A percentile compares a stretch with the other conserved stretches of the same genome.
Evolutionary conservation across 495 filamentous ascomycete genomes (phyloP).

Genomic region (Chlorociboria aeruginascens): DNA sequence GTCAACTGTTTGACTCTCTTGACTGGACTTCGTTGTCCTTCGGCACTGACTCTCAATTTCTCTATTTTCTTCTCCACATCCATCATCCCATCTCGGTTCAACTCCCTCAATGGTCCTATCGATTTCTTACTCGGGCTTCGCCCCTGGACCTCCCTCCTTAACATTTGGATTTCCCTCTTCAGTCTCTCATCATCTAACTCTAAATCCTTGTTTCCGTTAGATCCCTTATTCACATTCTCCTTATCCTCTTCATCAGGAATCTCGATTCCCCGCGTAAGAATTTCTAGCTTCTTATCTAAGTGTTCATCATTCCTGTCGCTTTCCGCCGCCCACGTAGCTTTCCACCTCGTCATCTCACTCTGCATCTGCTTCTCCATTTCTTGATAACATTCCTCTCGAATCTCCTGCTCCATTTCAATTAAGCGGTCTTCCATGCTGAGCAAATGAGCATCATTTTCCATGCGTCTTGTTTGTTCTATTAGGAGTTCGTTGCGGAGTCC

Average conservation of each 20-base stretch:
- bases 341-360: slow-evolving; percentile 64
- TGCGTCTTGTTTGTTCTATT: slow-evolving; percentile 39
- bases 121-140: slow-evolving; percentile 14
- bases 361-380: slow-evolving; percentile 76
- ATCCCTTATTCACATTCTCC: slow-evolving; percentile 36
- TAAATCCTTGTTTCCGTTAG: slow-evolving; percentile 27
- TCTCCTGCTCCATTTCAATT: slow-evolving; percentile 63
- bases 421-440: slow-evolving; percentile 50
- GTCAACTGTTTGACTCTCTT: slow-evolving; percentile 34
- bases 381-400: slow-evolving; percentile 78
- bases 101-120: slow-evolving; percentile 7
- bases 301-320: slow-evolving; percentile 69
- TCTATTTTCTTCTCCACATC: slow-evolving; percentile 7
- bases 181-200: slow-evolving; percentile 50
- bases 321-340: slow-evolving; percentile 59
- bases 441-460: slow-evolving; percentile 47
- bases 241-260: slow-evolving; percentile 25
- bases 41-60: slow-evolving; percentile 1
- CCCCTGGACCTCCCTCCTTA: slow-evolving; percentile 33
- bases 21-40: not conserved
- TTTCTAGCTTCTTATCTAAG: slow-evolving; percentile 81
- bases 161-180: slow-evolving; percentile 35
- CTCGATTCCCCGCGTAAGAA: slow-evolving; percentile 59
- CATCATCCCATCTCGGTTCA: not conserved
- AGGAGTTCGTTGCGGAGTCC: slow-evolving; percentile 51